Conservation (phyloP, 495 filamentous ascomycete genomes). For the Pyrenopolyporus hunteri region DNA sequence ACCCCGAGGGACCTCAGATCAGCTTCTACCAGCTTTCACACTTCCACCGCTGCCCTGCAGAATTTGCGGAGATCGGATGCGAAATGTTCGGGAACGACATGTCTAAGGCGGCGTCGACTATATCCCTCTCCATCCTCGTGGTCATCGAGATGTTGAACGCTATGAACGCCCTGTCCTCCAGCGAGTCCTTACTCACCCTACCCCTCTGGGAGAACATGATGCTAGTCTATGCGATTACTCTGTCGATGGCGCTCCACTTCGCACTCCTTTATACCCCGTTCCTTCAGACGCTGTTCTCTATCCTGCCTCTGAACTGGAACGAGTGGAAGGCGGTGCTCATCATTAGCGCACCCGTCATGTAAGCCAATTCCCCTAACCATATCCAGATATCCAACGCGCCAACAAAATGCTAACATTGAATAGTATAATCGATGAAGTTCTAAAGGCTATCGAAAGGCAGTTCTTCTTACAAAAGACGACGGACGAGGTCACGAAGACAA, state of each 20-base stretch:
- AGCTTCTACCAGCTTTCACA: conserved; percentile 89
- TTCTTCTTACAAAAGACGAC: conserved; percentile 54
- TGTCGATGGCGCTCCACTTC: conserved; percentile 98
- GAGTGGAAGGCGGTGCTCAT: conserved; percentile 94
- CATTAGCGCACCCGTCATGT: conserved; percentile 94
- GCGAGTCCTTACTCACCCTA: conserved; percentile 91
- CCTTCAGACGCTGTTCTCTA: conserved; percentile 87
- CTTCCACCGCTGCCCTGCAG: conserved; percentile 88
- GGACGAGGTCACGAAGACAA: conserved; percentile 39
- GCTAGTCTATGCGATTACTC: conserved; percentile 88
- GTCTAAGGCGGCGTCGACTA: conserved; percentile 91
- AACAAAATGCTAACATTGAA: conserved; percentile 46
- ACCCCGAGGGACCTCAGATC: conserved; percentile 89
- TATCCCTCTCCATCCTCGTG: conserved; percentile 88
- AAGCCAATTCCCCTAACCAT: conserved; percentile 50
- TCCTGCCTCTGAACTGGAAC: conserved; percentile 82
- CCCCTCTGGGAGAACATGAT: conserved; percentile 97
- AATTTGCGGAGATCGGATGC: conserved; percentile 92
- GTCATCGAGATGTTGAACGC: conserved; percentile 99
- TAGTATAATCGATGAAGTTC: conserved; percentile 85
- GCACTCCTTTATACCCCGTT: conserved; percentile 90
- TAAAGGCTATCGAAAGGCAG: conserved; percentile 82
- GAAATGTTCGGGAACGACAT: conserved; percentile 91
- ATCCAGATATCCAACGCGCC: not conserved
- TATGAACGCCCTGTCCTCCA: conserved; percentile 96